phyloP scores from a whole-genome alignment of 1,284 basidiomycete genomes.

The Trichosporon sp. region DNA sequence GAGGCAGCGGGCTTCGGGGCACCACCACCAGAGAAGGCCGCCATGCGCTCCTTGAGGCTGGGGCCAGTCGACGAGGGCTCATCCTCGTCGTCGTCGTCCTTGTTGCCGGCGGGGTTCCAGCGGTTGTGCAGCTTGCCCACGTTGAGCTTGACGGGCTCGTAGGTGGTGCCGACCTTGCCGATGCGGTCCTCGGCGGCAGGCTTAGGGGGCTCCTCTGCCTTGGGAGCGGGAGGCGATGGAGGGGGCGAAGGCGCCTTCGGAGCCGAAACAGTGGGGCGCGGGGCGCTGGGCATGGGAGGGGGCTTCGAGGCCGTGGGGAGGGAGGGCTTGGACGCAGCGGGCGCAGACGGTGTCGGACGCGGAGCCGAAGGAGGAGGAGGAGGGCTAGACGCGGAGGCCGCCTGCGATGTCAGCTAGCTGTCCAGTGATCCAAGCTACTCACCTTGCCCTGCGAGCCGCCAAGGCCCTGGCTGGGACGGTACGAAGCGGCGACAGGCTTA shows the following conservation, averaged over 20 bases:
- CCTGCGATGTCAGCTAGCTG: neutral
- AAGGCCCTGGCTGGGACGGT: conserved; percentile 42
- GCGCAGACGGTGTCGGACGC: conserved; percentile 11
- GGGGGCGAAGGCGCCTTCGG: conserved; percentile 27
- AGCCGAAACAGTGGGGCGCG: conserved; percentile 48
- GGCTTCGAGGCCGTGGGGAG: conserved; percentile 18
- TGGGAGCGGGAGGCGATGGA: conserved; percentile 22
- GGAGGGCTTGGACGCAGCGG: conserved; percentile 17
- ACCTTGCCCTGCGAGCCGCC: conserved; percentile 45
- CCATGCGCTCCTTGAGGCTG: conserved; percentile 42
- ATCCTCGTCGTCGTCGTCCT: conserved; percentile 32
- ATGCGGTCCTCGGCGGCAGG: conserved; percentile 73
- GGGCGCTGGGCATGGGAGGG: conserved; percentile 41
- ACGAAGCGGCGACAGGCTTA: conserved; percentile 36
- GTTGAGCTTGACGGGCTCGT: conserved; percentile 76
- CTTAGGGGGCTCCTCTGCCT: conserved; percentile 54
- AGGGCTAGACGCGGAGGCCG: conserved; percentile 23
- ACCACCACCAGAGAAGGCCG: conserved; percentile 38
- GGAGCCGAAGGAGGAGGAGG: conserved; percentile 29
- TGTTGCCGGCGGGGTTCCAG: conserved; percentile 57
- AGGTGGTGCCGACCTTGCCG: conserved; percentile 74
- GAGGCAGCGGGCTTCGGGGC: conserved; percentile 13
- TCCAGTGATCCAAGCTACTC: neutral
- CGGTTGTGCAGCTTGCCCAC: conserved; percentile 74
- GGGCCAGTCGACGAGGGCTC: conserved; percentile 30